phyloP scores from a whole-genome alignment of 441 rosid genomes.

The Daphne laureola region DNA sequence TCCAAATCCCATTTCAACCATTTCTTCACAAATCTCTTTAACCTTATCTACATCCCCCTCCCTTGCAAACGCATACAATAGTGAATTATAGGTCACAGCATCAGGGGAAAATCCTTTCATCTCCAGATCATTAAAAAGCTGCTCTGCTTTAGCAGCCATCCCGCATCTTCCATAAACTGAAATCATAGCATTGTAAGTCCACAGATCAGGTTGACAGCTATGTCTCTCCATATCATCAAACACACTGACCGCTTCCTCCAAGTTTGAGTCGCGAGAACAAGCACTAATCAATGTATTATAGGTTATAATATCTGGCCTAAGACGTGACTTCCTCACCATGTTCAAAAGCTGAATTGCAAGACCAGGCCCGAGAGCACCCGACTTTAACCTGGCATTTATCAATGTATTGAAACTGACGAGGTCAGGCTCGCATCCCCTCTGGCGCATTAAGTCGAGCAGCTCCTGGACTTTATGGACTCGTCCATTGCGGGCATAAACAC shows the following conservation, averaged over 20 bases:
- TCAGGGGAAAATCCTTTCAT: conserved; percentile 76
- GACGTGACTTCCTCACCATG: conserved; percentile 72
- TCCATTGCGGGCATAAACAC: conserved; percentile 75
- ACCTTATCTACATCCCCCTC: conserved; percentile 76
- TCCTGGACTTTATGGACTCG: conserved; percentile 58
- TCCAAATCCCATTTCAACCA: conserved; percentile 73
- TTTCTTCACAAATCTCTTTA: conserved; percentile 55
- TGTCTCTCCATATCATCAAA: conserved; percentile 63
- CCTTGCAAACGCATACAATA: conserved; percentile 92
- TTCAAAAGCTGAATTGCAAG: conserved; percentile 53
- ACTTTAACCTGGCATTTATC: conserved; percentile 76
- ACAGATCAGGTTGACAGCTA: conserved; percentile 80
- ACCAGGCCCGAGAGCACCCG: conserved; percentile 47
- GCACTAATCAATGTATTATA: conserved; percentile 90
- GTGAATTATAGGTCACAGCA: conserved; percentile 82
- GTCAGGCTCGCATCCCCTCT: conserved; percentile 80
- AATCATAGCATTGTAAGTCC: conserved; percentile 97
- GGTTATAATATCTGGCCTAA: conserved; percentile 80
- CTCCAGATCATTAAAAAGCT: conserved; percentile 64
- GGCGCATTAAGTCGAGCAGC: conserved; percentile 67
- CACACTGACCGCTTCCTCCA: conserved; percentile 72
- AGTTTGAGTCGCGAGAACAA: conserved; percentile 70
- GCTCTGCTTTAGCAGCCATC: conserved; percentile 57
- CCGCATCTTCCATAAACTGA: conserved; percentile 90
- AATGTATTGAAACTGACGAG: conserved; percentile 89